Conservation (phyloP, 768 basidiomycete species). For the Leccinum arenicola region DNA sequence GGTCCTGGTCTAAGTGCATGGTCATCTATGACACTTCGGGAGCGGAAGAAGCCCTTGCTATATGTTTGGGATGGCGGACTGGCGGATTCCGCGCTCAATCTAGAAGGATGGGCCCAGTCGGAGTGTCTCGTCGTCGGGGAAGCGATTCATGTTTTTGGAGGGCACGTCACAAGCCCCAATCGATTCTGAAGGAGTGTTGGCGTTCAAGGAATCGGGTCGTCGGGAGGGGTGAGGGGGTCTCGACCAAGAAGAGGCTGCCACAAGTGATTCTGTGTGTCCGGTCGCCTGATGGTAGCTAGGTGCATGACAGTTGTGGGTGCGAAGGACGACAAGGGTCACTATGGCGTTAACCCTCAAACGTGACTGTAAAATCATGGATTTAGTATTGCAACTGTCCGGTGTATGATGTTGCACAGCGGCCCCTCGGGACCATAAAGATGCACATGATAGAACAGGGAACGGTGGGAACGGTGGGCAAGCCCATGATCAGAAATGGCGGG, state of each 20-base stretch:
- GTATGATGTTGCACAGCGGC: too few species aligned
- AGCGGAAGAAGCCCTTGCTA: slow-evolving; percentile 34
- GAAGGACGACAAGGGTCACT: not conserved
- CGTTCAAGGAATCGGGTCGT: not conserved
- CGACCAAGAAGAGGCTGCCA: slow-evolving; percentile 49
- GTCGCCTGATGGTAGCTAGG: slow-evolving; percentile 24
- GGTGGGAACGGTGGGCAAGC: too few species aligned
- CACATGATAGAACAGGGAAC: too few species aligned
- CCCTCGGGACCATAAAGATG: too few species aligned
- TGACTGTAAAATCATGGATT: too few species aligned
- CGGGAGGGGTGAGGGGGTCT: not conserved
- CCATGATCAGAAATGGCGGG: too few species aligned
- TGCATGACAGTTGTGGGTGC: too few species aligned
- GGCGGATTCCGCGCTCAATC: not conserved
- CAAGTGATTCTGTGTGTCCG: slow-evolving; percentile 54
- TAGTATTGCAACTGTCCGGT: too few species aligned
- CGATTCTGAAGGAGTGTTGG: not conserved
- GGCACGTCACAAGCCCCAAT: not conserved
- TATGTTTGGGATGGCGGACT: not conserved
- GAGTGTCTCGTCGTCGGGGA: slow-evolving; percentile 6
- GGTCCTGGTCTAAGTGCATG: too few species aligned
- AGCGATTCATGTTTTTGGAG: not conserved
- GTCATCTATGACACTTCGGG: slow-evolving; percentile 44
- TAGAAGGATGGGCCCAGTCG: not conserved
- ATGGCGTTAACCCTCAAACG: too few species aligned